Conservation (phyloP, 768 basidiomycete species). For the Amylocystis lapponica region DNA sequence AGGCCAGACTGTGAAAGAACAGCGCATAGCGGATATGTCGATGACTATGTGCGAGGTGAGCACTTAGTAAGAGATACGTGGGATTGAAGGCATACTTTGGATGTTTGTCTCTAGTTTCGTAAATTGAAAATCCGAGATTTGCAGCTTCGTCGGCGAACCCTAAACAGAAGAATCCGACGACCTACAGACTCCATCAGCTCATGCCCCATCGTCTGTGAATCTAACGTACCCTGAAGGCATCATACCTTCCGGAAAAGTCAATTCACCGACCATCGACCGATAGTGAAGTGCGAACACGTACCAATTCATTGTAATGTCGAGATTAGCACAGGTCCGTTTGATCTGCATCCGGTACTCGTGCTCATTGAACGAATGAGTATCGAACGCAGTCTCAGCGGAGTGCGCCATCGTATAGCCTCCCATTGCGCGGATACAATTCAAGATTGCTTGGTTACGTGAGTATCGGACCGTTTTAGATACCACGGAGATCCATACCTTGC, state of each 20-base stretch:
- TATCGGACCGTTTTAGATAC: background rate
- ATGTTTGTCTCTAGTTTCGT: constrained; percentile 49
- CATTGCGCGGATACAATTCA: constrained; percentile 60
- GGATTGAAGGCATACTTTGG: constrained; percentile 47
- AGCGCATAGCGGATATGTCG: constrained; percentile 62
- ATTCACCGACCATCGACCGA: background rate
- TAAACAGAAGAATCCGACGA: constrained; percentile 58
- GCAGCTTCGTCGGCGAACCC: constrained; percentile 58
- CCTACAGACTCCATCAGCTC: constrained; percentile 25
- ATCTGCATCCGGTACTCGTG: constrained; percentile 43
- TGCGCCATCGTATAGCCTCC: constrained; percentile 51
- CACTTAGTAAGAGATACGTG: constrained; percentile 16
- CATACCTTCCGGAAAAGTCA: constrained; percentile 39
- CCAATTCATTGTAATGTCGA: constrained; percentile 56
- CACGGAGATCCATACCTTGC: constrained; percentile 35
- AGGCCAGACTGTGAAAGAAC: constrained; percentile 66
- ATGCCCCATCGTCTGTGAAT: constrained; percentile 14
- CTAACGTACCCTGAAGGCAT: constrained; percentile 51
- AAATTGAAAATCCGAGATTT: constrained; percentile 56
- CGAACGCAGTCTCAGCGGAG: constrained; percentile 49
- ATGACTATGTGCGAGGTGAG: constrained; percentile 36
- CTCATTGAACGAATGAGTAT: constrained; percentile 57
- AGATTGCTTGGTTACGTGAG: constrained; percentile 32
- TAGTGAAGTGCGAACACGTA: constrained; percentile 37
- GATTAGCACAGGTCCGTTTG: constrained; percentile 39